A percentile compares a stretch with the other conserved stretches of the same genome.
These are phyloP conservation scores for Paracorniculantispora psalliotae DNA, from an alignment of 2,329 filamentous ascomycete genomes.

Conservation along the genomic window DNA sequence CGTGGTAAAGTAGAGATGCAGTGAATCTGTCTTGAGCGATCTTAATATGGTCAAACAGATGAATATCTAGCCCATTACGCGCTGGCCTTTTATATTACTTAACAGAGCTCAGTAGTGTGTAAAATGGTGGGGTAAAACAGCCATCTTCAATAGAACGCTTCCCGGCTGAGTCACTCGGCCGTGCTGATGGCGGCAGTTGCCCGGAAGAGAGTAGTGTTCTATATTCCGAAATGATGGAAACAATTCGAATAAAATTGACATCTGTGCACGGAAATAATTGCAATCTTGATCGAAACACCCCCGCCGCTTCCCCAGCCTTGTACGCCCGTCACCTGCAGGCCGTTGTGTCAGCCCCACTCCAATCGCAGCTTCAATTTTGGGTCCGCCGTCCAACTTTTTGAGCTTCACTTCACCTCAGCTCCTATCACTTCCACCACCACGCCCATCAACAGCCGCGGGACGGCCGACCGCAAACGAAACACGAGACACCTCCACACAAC, in stretches of 20 bases:
- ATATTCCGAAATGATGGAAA: background rate
- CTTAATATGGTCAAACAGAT: too few relatives aligned
- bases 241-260: background rate
- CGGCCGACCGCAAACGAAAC: slow-evolving; percentile 6
- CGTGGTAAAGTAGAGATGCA: too few relatives aligned
- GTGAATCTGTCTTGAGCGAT: too few relatives aligned
- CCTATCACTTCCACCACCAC: background rate
- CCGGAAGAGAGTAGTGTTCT: background rate
- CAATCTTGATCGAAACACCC: background rate
- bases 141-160: background rate
- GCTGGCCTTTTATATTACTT: background rate
- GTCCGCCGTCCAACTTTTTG: background rate
- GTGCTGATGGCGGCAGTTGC: background rate
- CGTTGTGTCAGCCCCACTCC: slow-evolving; percentile 1
- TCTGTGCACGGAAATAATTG: background rate
- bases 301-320: background rate
- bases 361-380: slow-evolving; percentile 1
- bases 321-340: background rate
- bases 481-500: background rate
- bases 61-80: background rate
- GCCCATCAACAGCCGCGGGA: slow-evolving; percentile 4
- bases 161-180: slow-evolving; percentile 11
- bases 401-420: background rate
- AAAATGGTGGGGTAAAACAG: background rate
- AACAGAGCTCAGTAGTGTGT: background rate